Evolutionary conservation across 192 early-diverging fungal species (phyloP).

Genomic region (Chytriomyces sp.): DNA sequence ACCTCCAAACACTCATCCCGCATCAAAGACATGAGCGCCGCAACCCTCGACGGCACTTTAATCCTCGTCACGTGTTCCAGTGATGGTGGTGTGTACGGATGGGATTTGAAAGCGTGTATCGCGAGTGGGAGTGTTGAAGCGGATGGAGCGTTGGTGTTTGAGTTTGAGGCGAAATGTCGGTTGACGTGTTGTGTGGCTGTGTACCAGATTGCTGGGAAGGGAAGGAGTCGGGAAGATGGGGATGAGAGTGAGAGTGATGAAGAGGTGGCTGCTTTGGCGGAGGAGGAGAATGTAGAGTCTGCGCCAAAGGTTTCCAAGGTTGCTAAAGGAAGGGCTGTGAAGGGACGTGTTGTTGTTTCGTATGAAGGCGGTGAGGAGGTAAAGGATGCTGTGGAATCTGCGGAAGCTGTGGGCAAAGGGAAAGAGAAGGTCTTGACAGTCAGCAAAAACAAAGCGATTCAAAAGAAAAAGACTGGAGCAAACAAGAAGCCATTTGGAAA

Average conservation of each 20-base stretch:
- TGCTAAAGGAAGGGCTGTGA: background rate
- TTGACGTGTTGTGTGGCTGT: constrained; percentile 51
- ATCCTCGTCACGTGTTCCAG: constrained; percentile 53
- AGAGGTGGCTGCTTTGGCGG: background rate
- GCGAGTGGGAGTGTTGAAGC: background rate
- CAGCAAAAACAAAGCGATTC: constrained; percentile 6
- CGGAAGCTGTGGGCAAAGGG: background rate
- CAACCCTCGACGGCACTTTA: constrained; percentile 2
- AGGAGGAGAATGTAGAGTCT: background rate
- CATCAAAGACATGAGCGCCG: constrained; percentile 52
- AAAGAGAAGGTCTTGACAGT: background rate
- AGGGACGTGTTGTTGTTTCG: constrained; percentile 5
- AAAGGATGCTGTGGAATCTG: background rate
- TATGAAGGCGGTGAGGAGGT: constrained; percentile 12
- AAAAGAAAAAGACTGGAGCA: background rate
- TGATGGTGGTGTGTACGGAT: constrained; percentile 52
- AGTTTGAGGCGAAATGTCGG: constrained; percentile 52
- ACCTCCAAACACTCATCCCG: constrained; percentile 43
- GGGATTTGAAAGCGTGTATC: constrained; percentile 46
- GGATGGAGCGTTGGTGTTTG: constrained; percentile 29
- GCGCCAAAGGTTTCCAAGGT: background rate
- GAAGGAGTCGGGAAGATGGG: constrained; percentile 8
- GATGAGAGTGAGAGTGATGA: constrained; percentile 11
- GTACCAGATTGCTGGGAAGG: constrained; percentile 18
- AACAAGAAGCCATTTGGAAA: background rate